Percentiles rank a stretch among this genome's conserved stretches.
Evolutionary conservation across 2,329 filamentous ascomycete genomes (phyloP).

Genomic region (Geosmithia putterillii): DNA sequence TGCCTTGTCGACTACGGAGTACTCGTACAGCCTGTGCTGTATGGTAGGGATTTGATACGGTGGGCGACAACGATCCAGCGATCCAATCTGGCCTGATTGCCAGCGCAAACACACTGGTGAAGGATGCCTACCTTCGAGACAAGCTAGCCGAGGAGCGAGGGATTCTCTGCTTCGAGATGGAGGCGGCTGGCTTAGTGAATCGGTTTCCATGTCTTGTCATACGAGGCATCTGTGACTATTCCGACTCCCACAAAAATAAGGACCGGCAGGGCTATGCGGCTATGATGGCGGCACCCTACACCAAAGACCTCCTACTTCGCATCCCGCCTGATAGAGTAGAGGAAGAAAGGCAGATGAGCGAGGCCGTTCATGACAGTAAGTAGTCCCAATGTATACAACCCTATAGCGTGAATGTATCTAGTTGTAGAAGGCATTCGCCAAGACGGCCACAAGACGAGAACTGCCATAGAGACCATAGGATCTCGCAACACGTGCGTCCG

Average conservation of each 20-base stretch:
- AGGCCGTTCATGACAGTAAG: too few relatives aligned
- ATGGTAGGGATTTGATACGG: too few relatives aligned
- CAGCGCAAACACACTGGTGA: conserved; percentile 4
- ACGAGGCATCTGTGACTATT: conserved; percentile 19
- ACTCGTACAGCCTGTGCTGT: too few relatives aligned
- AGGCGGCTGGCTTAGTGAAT: conserved; percentile 6
- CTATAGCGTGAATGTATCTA: too few relatives aligned
- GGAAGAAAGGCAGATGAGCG: too few relatives aligned
- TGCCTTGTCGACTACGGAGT: too few relatives aligned
- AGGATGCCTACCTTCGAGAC: neutral
- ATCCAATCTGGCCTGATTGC: conserved; percentile 6
- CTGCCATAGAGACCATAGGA: too few relatives aligned
- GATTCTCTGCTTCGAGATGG: conserved; percentile 4
- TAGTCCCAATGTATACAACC: too few relatives aligned
- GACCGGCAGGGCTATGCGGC: conserved; percentile 14
- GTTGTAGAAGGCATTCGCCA: too few relatives aligned
- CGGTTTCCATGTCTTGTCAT: conserved; percentile 14
- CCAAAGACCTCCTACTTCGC: conserved; percentile 7
- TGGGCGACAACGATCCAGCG: too few relatives aligned
- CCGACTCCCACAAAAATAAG: conserved; percentile 16
- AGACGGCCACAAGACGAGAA: too few relatives aligned
- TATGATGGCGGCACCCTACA: conserved; percentile 11
- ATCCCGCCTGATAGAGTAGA: neutral
- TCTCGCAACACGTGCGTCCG: too few relatives aligned
- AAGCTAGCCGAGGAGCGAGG: neutral